phyloP scores from a whole-genome alignment of 2,329 filamentous ascomycete genomes.

The Epichloe glyceriae region DNA sequence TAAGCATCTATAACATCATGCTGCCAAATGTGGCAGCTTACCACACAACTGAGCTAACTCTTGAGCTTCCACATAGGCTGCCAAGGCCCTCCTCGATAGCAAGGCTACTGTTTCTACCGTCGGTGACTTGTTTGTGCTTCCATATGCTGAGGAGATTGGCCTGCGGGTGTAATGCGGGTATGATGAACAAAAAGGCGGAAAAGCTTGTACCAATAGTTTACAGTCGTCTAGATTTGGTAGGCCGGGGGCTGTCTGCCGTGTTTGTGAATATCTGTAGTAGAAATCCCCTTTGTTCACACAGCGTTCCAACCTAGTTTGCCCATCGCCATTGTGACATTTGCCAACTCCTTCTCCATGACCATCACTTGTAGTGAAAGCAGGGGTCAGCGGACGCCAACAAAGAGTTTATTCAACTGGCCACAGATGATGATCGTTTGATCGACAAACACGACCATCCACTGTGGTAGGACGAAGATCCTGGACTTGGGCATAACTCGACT shows the following conservation, averaged over 20 bases:
- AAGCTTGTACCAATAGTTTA: constrained; percentile 30
- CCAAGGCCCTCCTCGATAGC: constrained; percentile 73
- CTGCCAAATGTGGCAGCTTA: not conserved
- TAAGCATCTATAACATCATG: constrained; percentile 33
- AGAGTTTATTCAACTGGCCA: not conserved
- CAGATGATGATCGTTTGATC: not conserved
- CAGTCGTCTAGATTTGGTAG: constrained; percentile 25
- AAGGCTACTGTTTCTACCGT: constrained; percentile 85
- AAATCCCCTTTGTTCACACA: constrained; percentile 22
- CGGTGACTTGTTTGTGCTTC: constrained; percentile 81
- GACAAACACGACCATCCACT: not conserved
- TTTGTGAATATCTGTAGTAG: constrained; percentile 35
- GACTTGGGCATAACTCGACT: not conserved
- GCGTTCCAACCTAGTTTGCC: not conserved
- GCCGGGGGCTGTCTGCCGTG: constrained; percentile 13
- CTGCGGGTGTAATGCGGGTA: constrained; percentile 66
- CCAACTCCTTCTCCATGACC: not conserved
- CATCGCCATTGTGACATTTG: not conserved
- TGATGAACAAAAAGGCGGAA: constrained; percentile 13
- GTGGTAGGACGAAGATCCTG: not conserved
- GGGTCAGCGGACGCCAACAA: not conserved
- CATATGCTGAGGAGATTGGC: constrained; percentile 87
- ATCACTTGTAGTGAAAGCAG: not conserved
- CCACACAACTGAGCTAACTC: constrained; percentile 9
- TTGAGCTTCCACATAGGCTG: constrained; percentile 50